Conservation (phyloP, 148 eudicot species). For the Camellia sinensis region DNA sequence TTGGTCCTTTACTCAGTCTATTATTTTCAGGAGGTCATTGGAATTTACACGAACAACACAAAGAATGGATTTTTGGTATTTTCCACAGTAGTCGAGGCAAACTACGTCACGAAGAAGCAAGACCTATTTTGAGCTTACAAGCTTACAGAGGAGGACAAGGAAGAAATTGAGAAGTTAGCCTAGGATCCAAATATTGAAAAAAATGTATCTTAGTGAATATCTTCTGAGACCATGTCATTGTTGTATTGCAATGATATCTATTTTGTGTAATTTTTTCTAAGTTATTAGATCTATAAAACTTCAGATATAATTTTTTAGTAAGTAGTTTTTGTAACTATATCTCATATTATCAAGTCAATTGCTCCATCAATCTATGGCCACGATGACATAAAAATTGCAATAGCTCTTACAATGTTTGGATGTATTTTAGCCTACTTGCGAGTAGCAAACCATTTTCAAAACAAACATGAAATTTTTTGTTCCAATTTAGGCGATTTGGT, state of each 20-base stretch:
- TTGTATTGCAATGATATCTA: not conserved
- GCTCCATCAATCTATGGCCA: slow-evolving; percentile 98
- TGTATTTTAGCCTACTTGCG: too few relatives aligned
- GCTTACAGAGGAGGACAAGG: slow-evolving; percentile 93
- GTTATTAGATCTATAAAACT: not conserved
- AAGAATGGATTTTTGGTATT: slow-evolving; percentile 97
- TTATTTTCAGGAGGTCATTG: slow-evolving; percentile 80
- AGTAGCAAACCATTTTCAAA: too few relatives aligned
- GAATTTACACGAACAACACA: slow-evolving; percentile 89
- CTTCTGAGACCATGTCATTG: not conserved
- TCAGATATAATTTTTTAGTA: not conserved
- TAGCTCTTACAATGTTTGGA: slow-evolving; percentile 97
- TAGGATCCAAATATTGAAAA: slow-evolving; percentile 93
- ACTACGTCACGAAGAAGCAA: slow-evolving; percentile 86
- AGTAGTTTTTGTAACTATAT: not conserved
- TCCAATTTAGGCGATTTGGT: too few relatives aligned
- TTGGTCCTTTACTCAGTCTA: slow-evolving; percentile 12
- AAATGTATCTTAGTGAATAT: slow-evolving; percentile 44
- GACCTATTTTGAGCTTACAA: slow-evolving; percentile 92
- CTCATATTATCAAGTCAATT: slow-evolving; percentile 81
- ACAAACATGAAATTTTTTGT: too few relatives aligned
- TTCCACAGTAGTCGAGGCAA: slow-evolving; percentile 96
- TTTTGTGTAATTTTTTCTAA: not conserved
- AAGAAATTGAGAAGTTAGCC: slow-evolving; percentile 83
- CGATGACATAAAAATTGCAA: slow-evolving; percentile 92